These are phyloP conservation scores for Melocanna baccifera DNA, from an alignment of 176 grass and related monocot species.

Conservation along the genomic window DNA sequence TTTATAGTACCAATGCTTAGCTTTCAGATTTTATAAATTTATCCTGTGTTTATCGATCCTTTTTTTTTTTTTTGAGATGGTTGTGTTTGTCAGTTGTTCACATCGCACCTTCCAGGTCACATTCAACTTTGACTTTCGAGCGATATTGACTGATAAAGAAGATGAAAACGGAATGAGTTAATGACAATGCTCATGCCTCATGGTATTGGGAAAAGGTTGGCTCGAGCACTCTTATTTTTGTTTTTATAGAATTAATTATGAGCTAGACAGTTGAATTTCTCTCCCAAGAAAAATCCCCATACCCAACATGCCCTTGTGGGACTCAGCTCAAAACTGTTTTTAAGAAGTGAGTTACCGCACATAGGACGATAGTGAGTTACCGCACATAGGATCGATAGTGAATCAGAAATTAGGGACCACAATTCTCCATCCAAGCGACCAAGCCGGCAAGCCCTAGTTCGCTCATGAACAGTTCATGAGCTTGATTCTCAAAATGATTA, in stretches of 20 bases:
- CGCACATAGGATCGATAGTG: neutral
- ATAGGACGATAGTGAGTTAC: neutral
- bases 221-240: neutral
- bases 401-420: neutral
- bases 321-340: neutral
- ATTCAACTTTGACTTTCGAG: neutral
- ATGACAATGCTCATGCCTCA: neutral
- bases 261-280: neutral
- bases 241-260: neutral
- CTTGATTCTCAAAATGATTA: neutral
- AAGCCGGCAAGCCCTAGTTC: neutral
- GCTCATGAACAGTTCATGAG: neutral
- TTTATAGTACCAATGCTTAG: constrained; percentile 12
- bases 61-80: neutral
- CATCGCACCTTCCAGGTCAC: neutral
- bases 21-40: neutral
- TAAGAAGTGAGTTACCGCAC: no score
- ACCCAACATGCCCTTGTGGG: neutral
- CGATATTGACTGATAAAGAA: neutral
- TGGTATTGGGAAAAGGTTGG: neutral
- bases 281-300: neutral
- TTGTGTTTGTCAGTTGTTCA: neutral
- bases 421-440: neutral
- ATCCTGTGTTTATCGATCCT: neutral
- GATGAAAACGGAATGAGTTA: neutral